Conservation (phyloP, 2,329 filamentous ascomycete genomes). For the Colletotrichum neosansevieriae region DNA sequence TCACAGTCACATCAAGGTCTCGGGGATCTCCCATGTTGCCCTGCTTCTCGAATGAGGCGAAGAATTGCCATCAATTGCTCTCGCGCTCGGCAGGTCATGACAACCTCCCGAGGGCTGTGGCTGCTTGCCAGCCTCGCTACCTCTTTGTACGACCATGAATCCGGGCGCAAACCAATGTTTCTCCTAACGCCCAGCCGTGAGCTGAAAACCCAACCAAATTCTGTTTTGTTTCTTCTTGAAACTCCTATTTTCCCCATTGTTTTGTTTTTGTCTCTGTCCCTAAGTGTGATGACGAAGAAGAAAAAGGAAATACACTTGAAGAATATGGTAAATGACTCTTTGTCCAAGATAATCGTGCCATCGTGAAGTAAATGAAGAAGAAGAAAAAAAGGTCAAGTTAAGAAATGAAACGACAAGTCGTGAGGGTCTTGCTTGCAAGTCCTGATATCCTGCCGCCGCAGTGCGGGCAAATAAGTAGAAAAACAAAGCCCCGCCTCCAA, state of each 20-base stretch:
- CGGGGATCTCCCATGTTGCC: neutral
- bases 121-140: conserved; percentile 13
- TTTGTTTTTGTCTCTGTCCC: conserved; percentile 29
- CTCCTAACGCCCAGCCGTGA: conserved; percentile 31
- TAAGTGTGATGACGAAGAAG: conserved; percentile 28
- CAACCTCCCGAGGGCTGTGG: conserved; percentile 1
- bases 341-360: conserved; percentile 30
- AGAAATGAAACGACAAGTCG: conserved; percentile 12
- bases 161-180: conserved; percentile 24
- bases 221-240: conserved; percentile 30
- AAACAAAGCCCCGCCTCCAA: conserved; percentile 12
- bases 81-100: conserved; percentile 8
- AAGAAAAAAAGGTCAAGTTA: conserved; percentile 2
- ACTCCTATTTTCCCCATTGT: conserved; percentile 29
- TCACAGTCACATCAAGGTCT: neutral
- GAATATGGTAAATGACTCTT: conserved; percentile 29
- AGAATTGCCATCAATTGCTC: conserved; percentile 31
- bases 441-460: conserved; percentile 9
- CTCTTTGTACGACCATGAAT: conserved; percentile 23
- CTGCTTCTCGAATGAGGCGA: conserved; percentile 12
- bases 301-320: conserved; percentile 23
- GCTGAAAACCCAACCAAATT: conserved; percentile 13
- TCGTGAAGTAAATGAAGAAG: conserved; percentile 9
- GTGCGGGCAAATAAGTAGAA: neutral
- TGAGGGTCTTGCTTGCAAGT: conserved; percentile 4